Base-by-base conservation (phyloP, 495 filamentous ascomycete species). In the Glutinoglossum americanum region DNA sequence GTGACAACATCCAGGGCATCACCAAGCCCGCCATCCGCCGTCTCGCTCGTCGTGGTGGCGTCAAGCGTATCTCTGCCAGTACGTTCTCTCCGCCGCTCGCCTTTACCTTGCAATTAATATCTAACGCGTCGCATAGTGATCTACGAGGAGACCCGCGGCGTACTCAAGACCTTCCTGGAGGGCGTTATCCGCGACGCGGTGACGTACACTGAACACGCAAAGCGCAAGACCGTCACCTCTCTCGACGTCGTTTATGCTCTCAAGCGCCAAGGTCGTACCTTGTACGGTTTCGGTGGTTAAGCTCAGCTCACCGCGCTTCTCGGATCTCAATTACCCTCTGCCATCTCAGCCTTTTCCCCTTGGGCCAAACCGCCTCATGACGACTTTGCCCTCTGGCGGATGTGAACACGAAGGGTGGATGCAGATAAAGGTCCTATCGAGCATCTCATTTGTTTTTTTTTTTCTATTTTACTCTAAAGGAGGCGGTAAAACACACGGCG, bases 251-350 rank as follows among this genome's bases (percentile, higher is more conserved):
- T 96, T 69, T 96, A 94, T 65, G 87, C 87, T 55, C 80, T 96
- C 65, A 92, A 93, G 81, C 81, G 89, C 72, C 87, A 92, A 76
- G 89, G 89, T 68, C 85, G 89, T 71, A 94, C 88, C 69, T 84
- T 94, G 30, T 94, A 96, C 75, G 89, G 89, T 76, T 97, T 97
- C 80, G 90, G 90, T 81, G 90, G 90, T 76, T 97, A 88, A 78
- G 68, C 44, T 41, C 15, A n/a, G n/a, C n/a, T n/a, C n/a, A n/a
- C n/a, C n/a, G n/a, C n/a, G n/a, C n/a, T n/a, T n/a, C 37, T 9
- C 37, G 15, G 37, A 41, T 41, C 37, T 7, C 37, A 41, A 3
- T 11, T 41, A 41, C 15, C 13, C 37, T 13, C 37, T 7, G 8
- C 37, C 15, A 41, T 41, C 37, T 41, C 37, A 41, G 37, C 37